phyloP scores from a whole-genome alignment of 495 filamentous ascomycete species.

The Baudoinia panamericana region DNA sequence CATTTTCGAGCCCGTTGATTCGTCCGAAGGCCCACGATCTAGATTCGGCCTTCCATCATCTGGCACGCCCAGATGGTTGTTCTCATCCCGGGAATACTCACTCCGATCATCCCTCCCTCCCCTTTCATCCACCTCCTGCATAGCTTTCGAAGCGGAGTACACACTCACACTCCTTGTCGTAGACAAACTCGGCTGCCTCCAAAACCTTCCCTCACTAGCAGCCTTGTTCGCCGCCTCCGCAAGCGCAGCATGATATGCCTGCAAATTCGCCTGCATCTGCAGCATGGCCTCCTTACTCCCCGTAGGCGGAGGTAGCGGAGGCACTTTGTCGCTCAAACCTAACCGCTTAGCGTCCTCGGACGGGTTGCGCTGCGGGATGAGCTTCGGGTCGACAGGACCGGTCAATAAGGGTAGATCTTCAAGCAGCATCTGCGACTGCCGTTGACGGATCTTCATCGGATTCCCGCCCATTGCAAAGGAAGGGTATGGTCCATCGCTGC shows the following conservation, averaged over 20 bases:
- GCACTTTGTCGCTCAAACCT: constrained; percentile 16
- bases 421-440: constrained; percentile 13
- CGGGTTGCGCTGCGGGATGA: constrained; percentile 16
- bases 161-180: constrained; percentile 4
- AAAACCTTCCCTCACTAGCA: constrained; percentile 55
- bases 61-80: neutral
- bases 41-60: neutral
- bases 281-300: constrained; percentile 3
- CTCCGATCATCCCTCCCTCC: constrained; percentile 6
- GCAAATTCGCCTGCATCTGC: constrained; percentile 11
- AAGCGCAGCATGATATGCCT: constrained; percentile 65
- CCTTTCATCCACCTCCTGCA: neutral
- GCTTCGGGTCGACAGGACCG: constrained; percentile 13
- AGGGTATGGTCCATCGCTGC: constrained; percentile 17
- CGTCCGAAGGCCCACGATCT: neutral
- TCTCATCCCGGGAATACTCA: constrained; percentile 11
- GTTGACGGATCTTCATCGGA: constrained; percentile 2
- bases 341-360: constrained; percentile 18
- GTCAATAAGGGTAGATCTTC: constrained; percentile 15
- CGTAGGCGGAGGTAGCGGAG: constrained; percentile 11
- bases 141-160: neutral
- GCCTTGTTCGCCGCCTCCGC: constrained; percentile 64
- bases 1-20: constrained; percentile 5
- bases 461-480: constrained; percentile 18
- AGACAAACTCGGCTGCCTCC: constrained; percentile 29